Evolutionary conservation across 2,329 filamentous ascomycete species (phyloP).

Genomic region (Fusarium sp.): DNA sequence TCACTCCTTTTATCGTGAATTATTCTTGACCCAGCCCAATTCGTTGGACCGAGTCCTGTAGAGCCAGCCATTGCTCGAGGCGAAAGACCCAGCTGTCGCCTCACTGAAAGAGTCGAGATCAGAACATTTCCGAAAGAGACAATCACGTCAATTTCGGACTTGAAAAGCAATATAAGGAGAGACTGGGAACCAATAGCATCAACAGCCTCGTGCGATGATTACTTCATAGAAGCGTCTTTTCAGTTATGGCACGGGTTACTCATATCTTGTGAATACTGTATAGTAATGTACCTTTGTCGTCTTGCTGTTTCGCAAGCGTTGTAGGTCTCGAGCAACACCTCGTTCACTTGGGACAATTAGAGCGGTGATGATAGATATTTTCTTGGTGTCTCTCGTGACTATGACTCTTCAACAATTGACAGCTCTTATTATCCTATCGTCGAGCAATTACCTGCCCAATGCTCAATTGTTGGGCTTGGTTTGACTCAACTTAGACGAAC

Average conservation of each 20-base stretch:
- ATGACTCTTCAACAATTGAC: neutral
- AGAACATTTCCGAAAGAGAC: neutral
- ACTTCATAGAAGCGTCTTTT: neutral
- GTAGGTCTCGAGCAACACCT: neutral
- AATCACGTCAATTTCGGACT: conserved; percentile 24
- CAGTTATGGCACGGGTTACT: neutral
- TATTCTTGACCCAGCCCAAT: neutral
- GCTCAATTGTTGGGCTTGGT: neutral
- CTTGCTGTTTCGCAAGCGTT: neutral
- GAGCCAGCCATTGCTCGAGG: conserved; percentile 32
- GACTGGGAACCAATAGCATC: conserved; percentile 14
- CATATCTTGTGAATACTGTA: conserved; percentile 5
- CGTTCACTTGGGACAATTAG: neutral
- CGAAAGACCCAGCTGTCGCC: conserved; percentile 29
- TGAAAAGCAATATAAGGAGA: neutral
- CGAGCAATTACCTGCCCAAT: neutral
- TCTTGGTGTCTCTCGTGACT: neutral
- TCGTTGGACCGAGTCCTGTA: too few species aligned
- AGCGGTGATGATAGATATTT: neutral
- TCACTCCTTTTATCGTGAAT: neutral
- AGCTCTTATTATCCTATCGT: neutral
- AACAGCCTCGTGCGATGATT: conserved; percentile 6
- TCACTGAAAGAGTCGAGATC: conserved; percentile 30
- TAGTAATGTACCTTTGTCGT: neutral
- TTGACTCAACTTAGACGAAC: conserved; percentile 21